Conservation (phyloP, 2,329 filamentous ascomycete genomes). For the Aureobasidium uvarum region DNA sequence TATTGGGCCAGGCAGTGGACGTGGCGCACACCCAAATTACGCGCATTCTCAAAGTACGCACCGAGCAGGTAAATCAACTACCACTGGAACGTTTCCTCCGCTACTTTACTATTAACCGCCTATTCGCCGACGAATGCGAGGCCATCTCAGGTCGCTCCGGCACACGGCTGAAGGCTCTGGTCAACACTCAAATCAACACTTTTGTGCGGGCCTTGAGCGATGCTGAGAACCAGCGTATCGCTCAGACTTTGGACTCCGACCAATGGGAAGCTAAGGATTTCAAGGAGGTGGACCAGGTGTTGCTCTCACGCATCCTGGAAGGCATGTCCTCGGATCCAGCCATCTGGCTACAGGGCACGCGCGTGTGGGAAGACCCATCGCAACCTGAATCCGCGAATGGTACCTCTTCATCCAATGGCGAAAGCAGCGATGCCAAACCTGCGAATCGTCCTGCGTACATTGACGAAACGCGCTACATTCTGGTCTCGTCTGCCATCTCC, state of each 20-base stretch:
- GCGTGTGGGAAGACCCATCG: constrained; percentile 50
- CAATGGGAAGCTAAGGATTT: constrained; percentile 79
- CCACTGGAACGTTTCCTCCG: constrained; percentile 70
- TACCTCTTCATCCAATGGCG: constrained; percentile 34
- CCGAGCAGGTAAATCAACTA: constrained; percentile 68
- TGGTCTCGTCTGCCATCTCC: constrained; percentile 77
- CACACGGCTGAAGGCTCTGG: constrained; percentile 70
- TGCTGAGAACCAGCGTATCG: constrained; percentile 69
- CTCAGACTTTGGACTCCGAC: constrained; percentile 74
- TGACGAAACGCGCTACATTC: constrained; percentile 79
- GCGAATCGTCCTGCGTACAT: constrained; percentile 60
- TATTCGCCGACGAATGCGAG: constrained; percentile 85
- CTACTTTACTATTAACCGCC: constrained; percentile 77
- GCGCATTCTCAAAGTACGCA: constrained; percentile 72
- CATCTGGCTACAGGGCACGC: constrained; percentile 61
- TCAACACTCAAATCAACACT: constrained; percentile 78
- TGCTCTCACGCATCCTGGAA: constrained; percentile 64
- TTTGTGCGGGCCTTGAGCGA: constrained; percentile 73
- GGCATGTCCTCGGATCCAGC: constrained; percentile 68
- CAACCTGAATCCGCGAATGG: constrained; percentile 36
- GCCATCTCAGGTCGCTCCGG: constrained; percentile 77
- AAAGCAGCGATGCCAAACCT: constrained; percentile 29
- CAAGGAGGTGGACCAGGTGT: constrained; percentile 56
- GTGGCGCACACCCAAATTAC: constrained; percentile 71
- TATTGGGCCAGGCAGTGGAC: constrained; percentile 77